These are phyloP conservation scores for Liriodendron chinense DNA, from an alignment of 164 flowering plant species.

Conservation along the genomic window DNA sequence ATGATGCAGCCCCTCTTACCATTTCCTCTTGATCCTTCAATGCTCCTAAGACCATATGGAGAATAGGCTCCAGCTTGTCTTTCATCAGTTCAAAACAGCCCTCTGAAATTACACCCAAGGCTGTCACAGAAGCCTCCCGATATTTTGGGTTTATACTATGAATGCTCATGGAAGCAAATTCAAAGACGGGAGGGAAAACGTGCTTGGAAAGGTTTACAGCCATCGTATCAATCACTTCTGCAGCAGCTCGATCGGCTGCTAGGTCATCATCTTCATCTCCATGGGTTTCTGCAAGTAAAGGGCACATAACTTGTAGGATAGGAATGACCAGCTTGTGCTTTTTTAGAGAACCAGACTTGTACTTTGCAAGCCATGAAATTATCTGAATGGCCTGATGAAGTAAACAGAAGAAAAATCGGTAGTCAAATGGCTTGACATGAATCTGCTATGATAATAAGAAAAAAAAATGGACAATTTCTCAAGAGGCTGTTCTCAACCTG, in stretches of 20 bases:
- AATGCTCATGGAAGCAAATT: constrained; percentile 79
- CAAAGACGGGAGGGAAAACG: constrained; percentile 82
- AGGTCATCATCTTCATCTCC: constrained; percentile 86
- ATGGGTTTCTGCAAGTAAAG: constrained; percentile 79
- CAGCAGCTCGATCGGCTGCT: constrained; percentile 91
- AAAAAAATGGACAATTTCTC: background rate
- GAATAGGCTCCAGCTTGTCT: constrained; percentile 66
- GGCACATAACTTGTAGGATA: constrained; percentile 90
- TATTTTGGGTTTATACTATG: constrained; percentile 67
- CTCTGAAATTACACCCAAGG: constrained; percentile 87
- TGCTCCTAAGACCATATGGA: constrained; percentile 73
- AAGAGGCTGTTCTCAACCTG: constrained; percentile 47
- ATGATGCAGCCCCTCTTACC: constrained; percentile 97
- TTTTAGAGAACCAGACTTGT: constrained; percentile 76
- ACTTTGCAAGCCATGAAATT: constrained; percentile 94
- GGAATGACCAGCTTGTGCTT: constrained; percentile 83
- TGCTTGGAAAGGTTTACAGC: constrained; percentile 79
- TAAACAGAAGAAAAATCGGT: background rate
- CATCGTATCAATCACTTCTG: constrained; percentile 95
- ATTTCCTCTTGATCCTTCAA: constrained; percentile 84
- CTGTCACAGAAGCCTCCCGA: constrained; percentile 88
- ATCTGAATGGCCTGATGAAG: constrained; percentile 83
- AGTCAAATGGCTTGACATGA: background rate
- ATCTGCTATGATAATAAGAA: background rate
- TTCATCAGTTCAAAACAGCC: constrained; percentile 87